Conservation (phyloP, 768 basidiomycete species). For the Dentipellis sp. region DNA sequence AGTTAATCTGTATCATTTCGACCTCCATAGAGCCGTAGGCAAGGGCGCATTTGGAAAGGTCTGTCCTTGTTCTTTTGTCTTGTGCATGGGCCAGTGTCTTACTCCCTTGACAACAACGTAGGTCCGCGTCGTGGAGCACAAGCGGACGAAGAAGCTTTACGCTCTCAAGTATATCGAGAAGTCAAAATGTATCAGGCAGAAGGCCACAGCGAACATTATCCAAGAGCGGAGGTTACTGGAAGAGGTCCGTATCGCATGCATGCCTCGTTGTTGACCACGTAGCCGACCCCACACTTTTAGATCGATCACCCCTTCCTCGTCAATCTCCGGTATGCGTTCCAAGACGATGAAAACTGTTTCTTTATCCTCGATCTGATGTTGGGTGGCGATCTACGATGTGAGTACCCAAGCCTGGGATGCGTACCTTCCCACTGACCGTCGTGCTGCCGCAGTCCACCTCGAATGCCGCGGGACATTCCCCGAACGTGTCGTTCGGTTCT, state of each 20-base stretch:
- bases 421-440: conserved; percentile 1
- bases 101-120: conserved; percentile 9
- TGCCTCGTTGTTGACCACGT: neutral
- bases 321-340: conserved; percentile 91
- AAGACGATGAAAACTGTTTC: conserved; percentile 96
- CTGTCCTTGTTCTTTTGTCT: conserved; percentile 14
- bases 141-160: conserved; percentile 39
- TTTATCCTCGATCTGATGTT: conserved; percentile 97
- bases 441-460: conserved; percentile 56
- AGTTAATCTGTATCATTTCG: conserved; percentile 90
- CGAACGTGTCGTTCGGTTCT: conserved; percentile 76
- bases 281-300: conserved; percentile 24
- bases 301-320: conserved; percentile 87
- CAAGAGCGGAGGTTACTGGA: conserved; percentile 44
- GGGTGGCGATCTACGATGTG: conserved; percentile 88
- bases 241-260: conserved; percentile 27
- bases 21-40: conserved; percentile 90
- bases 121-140: conserved; percentile 52
- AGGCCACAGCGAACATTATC: conserved; percentile 41
- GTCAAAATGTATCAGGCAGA: conserved; percentile 40
- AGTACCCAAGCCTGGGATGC: conserved; percentile 22
- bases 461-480: conserved; percentile 58
- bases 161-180: conserved; percentile 55
- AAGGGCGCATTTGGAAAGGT: conserved; percentile 99
- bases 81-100: neutral